These are phyloP conservation scores for Leccinum arenicola DNA, from an alignment of 768 basidiomycete genomes.

Conservation along the genomic window DNA sequence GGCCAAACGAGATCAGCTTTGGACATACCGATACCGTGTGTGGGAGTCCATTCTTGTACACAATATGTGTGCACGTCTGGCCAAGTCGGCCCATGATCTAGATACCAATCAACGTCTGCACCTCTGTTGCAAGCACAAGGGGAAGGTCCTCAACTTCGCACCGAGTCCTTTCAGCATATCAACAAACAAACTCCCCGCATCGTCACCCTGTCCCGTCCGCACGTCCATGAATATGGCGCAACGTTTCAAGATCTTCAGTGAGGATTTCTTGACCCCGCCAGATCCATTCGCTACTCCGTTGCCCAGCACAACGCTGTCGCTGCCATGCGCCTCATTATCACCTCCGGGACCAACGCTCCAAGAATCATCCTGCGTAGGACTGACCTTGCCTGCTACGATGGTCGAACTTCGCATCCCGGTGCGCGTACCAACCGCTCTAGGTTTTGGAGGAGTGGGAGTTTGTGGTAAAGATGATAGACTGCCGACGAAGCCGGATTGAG, in stretches of 20 bases:
- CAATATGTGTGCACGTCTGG: constrained; percentile 76
- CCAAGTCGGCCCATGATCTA: constrained; percentile 66
- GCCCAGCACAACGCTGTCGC: too few relatives aligned
- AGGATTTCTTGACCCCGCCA: constrained; percentile 28
- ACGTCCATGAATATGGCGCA: constrained; percentile 88
- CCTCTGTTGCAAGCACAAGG: not conserved
- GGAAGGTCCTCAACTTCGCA: constrained; percentile 57
- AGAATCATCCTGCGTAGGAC: too few relatives aligned
- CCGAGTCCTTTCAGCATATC: constrained; percentile 81
- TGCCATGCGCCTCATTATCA: too few relatives aligned
- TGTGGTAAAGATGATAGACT: too few relatives aligned
- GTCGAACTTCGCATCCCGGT: too few relatives aligned
- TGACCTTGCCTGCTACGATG: too few relatives aligned
- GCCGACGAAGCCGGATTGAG: too few relatives aligned
- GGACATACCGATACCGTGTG: constrained; percentile 71
- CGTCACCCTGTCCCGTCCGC: constrained; percentile 66
- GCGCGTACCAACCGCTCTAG: too few relatives aligned
- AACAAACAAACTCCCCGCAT: constrained; percentile 76
- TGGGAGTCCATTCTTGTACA: constrained; percentile 79
- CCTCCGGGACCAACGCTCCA: too few relatives aligned
- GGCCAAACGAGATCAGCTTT: not conserved
- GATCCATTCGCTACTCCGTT: too few relatives aligned
- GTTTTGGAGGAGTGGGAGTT: too few relatives aligned
- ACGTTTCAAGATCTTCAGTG: constrained; percentile 58
- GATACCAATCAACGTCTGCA: not conserved